These are phyloP conservation scores for Pythium rishiriense DNA, from an alignment of 352 stramenopile genomes.

Conservation along the genomic window DNA sequence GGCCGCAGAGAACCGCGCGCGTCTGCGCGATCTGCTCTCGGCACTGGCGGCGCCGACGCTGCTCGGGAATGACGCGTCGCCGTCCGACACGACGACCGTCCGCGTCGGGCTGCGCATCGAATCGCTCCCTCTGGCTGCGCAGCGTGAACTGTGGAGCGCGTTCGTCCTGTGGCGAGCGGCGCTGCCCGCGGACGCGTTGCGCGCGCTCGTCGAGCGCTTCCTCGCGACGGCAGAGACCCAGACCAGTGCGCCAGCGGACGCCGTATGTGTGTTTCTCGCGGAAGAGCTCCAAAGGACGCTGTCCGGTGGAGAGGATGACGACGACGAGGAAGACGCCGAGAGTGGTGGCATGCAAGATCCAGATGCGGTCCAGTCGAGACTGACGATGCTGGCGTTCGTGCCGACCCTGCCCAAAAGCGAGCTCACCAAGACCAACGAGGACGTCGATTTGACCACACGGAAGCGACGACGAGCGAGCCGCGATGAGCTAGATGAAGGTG, in stretches of 20 bases:
- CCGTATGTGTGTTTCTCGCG: conserved; percentile 19
- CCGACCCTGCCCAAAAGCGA: not conserved
- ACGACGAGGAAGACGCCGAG: not conserved
- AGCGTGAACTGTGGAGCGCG: conserved; percentile 67
- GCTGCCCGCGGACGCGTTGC: not conserved
- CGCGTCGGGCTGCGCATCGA: conserved; percentile 47
- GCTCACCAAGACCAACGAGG: not conserved
- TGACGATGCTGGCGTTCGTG: not conserved
- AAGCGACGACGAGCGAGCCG: conserved; percentile 6
- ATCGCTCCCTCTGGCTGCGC: conserved; percentile 31
- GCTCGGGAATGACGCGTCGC: conserved; percentile 10
- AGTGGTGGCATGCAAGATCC: not conserved
- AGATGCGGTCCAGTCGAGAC: not conserved
- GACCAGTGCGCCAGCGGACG: not conserved
- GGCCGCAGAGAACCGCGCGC: conserved; percentile 40
- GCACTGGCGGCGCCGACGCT: conserved; percentile 32
- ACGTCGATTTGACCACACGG: not conserved
- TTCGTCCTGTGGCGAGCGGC: conserved; percentile 26
- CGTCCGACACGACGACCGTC: not conserved
- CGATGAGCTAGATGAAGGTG: not conserved
- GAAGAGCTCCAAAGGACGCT: not conserved
- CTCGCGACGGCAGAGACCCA: conserved; percentile 2
- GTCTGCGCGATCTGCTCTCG: conserved; percentile 32
- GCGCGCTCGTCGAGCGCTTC: conserved; percentile 17
- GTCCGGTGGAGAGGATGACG: not conserved